These are phyloP conservation scores for Nannochloropsis oceanica DNA, from an alignment of 108 stramenopile genomes.

Conservation along the genomic window DNA sequence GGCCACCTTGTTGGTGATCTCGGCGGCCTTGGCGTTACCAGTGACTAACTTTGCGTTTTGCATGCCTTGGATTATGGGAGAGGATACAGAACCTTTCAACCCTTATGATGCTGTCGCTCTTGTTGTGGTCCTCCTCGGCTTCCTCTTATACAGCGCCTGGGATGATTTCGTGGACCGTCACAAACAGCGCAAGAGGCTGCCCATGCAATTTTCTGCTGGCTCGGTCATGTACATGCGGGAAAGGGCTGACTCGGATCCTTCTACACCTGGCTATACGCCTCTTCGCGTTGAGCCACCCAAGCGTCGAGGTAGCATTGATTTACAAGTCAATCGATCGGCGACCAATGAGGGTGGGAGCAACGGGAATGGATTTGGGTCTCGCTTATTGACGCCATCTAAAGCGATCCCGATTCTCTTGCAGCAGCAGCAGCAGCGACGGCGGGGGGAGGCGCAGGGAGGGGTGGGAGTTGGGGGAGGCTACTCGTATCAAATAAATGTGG, in stretches of 20 bases:
- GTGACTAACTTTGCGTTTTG: conserved; percentile 15
- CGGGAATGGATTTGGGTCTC: not conserved
- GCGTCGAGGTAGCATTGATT: not conserved
- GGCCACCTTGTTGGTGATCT: conserved; percentile 4
- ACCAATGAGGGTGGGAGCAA: not conserved
- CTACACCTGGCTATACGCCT: not conserved
- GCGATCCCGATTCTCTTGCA: not conserved
- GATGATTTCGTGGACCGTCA: not conserved
- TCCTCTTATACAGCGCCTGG: conserved; percentile 1
- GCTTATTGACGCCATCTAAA: not conserved
- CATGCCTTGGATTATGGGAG: conserved; percentile 12
- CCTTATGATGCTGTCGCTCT: conserved; percentile 1
- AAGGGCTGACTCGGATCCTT: not conserved
- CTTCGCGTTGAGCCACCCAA: not conserved
- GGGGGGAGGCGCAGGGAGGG: not conserved
- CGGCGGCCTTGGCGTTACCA: conserved; percentile 7
- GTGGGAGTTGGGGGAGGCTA: not conserved
- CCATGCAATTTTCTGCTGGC: not conserved
- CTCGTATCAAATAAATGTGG: not conserved
- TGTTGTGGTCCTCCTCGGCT: conserved; percentile 4
- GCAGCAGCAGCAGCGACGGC: not conserved
- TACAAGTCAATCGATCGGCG: not conserved
- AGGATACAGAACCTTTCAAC: conserved; percentile 15
- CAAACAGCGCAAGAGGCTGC: not conserved
- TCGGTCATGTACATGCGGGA: not conserved